Conservation (phyloP, 352 stramenopile species). For the Pythium pyrilobum region DNA sequence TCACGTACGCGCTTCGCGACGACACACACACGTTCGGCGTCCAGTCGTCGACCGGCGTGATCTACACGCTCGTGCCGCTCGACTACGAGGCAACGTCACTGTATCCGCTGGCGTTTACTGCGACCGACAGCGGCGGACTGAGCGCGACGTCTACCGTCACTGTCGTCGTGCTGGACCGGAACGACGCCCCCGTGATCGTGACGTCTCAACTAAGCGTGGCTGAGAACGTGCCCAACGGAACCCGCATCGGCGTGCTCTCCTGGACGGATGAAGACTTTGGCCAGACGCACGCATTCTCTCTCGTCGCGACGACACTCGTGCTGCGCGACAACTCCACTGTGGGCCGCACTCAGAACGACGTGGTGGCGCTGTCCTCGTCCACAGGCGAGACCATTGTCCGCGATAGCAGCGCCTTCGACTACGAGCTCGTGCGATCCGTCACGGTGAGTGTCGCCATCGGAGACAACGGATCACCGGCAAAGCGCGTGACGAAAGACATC, state of each 20-base stretch:
- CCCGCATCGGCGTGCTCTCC: slow-evolving; percentile 5
- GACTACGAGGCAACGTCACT: slow-evolving; percentile 15
- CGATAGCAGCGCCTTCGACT: slow-evolving; percentile 16
- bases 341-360: neutral
- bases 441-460: slow-evolving; percentile 8
- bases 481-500: neutral
- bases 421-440: slow-evolving; percentile 11
- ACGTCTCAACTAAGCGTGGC: slow-evolving; percentile 1
- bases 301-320: slow-evolving; percentile 8
- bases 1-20: slow-evolving; percentile 12
- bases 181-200: slow-evolving; percentile 18
- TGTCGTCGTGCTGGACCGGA: slow-evolving; percentile 21
- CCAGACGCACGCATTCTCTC: slow-evolving; percentile 7
- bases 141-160: slow-evolving; percentile 1
- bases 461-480: slow-evolving; percentile 17
- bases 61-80: slow-evolving; percentile 4
- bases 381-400: slow-evolving; percentile 11
- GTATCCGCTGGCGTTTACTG: slow-evolving; percentile 15
- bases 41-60: slow-evolving; percentile 9
- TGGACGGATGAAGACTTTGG: slow-evolving; percentile 17
- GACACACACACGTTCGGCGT: slow-evolving; percentile 10
- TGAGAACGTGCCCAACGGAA: slow-evolving; percentile 12
- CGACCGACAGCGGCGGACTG: slow-evolving; percentile 9
- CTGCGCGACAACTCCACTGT: slow-evolving; percentile 8
- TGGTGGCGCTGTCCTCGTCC: neutral